Conservation (phyloP, 345 rosid species). For the Bruguiera parviflora region DNA sequence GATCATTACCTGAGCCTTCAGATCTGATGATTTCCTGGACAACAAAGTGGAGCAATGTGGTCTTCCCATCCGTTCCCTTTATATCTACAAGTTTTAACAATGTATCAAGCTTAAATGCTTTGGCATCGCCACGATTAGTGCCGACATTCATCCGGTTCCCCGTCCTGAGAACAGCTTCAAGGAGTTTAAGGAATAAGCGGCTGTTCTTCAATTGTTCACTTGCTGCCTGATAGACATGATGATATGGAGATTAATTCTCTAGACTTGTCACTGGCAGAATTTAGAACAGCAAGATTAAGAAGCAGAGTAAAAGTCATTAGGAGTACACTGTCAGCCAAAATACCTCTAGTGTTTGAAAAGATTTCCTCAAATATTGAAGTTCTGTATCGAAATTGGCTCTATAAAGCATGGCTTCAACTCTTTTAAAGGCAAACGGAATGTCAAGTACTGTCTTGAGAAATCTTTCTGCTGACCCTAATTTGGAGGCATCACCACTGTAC, state of each 20-base stretch:
- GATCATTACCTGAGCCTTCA: constrained; percentile 47
- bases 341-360: constrained; percentile 92
- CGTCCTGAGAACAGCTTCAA: constrained; percentile 90
- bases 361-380: constrained; percentile 75
- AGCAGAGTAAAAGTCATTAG: constrained; percentile 1
- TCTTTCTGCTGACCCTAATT: constrained; percentile 87
- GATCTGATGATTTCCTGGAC: constrained; percentile 95
- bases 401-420: constrained; percentile 96
- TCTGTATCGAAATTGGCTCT: constrained; percentile 93
- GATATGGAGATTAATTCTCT: constrained; percentile 5
- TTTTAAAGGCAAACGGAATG: constrained; percentile 86
- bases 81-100: constrained; percentile 94
- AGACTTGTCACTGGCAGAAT: constrained; percentile 1
- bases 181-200: constrained; percentile 86
- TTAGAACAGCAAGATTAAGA: not conserved
- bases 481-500: constrained; percentile 60
- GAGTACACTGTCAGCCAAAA: constrained; percentile 6
- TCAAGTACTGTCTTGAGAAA: constrained; percentile 88
- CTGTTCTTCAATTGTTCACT: constrained; percentile 88
- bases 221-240: constrained; percentile 52
- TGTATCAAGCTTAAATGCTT: constrained; percentile 95
- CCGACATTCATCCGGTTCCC: constrained; percentile 98
- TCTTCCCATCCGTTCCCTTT: constrained; percentile 94
- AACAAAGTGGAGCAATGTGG: constrained; percentile 94
- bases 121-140: constrained; percentile 95